Evolutionary conservation across 257 asterid genomes (phyloP), one percentile per base, ranked within the genome.

Genomic region (Solanum neorickii): DNA sequence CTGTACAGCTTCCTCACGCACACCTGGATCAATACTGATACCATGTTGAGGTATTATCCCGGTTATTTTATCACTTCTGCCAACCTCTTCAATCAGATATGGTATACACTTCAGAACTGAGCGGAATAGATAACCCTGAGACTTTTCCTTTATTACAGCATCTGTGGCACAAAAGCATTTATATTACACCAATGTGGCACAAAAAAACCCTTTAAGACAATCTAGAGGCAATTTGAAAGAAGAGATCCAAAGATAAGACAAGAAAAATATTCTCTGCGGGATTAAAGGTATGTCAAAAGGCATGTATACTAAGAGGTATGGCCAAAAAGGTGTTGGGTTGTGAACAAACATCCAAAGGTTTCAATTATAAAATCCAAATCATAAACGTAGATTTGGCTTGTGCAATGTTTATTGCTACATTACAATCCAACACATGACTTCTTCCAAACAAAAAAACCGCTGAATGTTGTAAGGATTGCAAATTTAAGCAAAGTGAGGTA

Each of bases 61-160:
- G 3, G 99, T 93, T 87, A 97, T 95, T 91, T 97, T 97, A 91
- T 96, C 99, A 91, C 93, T 97, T 89, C 98, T 95, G 88, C 96
- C 98, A 85, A 95, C 99, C 94, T 97, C 99, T 92, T 97, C 98
- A 66, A 97, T 96, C 91, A 97, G 96, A 92, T 97, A 97, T 7
- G 99, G 99, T 93, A 97, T 96, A 93, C 99, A 97, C 95, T 97
- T 94, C 82, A 97, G 93, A 88, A 97, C 99, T n/a, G 99, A 95
- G 47, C 98, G 96, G 89, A 97, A 97, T 88, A 97, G 99, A 90
- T 96, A 94, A 87, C 99, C 98, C 93, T 97, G 99, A 75, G 99
- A 97, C 92, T 96, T 97, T 87, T 97, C 99, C 94, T 94, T 96
- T 33, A 98, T 96, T 60, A 93, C 96, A 83, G 98, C 96, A 92